Evolutionary conservation across 441 rosid species (phyloP).

Genomic region (Theobroma grandiflorum): DNA sequence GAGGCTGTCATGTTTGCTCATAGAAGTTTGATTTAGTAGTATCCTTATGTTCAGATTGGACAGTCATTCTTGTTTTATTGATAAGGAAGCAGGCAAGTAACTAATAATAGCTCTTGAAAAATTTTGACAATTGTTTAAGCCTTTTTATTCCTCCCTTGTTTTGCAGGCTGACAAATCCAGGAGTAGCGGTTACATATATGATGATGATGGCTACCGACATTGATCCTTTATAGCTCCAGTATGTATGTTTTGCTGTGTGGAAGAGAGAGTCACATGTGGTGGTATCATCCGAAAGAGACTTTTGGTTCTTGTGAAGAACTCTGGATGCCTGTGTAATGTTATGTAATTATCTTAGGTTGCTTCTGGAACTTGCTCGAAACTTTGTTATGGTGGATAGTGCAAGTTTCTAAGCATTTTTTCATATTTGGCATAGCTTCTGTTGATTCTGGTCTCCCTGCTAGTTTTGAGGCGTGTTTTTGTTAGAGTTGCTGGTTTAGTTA

Average conservation of each 20-base stretch:
- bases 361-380: too few relatives aligned
- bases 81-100: neutral
- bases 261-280: slow-evolving; percentile 2
- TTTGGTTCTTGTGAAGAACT: slow-evolving; percentile 16
- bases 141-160: neutral
- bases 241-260: neutral
- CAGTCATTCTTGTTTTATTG: neutral
- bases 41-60: neutral
- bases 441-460: neutral
- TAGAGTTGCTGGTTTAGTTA: too few relatives aligned
- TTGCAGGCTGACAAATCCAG: slow-evolving; percentile 72
- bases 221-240: slow-evolving; percentile 19
- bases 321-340: slow-evolving; percentile 16
- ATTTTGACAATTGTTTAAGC: neutral
- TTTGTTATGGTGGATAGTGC: neutral
- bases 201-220: slow-evolving; percentile 39
- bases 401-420: neutral
- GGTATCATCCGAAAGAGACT: neutral
- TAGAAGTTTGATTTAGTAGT: neutral
- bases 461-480: neutral
- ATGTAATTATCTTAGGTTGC: slow-evolving; percentile 29
- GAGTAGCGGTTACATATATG: slow-evolving; percentile 34
- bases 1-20: neutral
- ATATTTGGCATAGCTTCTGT: neutral
- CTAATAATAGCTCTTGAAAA: neutral